Conservation (phyloP, 1,139 yeast genomes). For the Arxiozyma telluris region DNA sequence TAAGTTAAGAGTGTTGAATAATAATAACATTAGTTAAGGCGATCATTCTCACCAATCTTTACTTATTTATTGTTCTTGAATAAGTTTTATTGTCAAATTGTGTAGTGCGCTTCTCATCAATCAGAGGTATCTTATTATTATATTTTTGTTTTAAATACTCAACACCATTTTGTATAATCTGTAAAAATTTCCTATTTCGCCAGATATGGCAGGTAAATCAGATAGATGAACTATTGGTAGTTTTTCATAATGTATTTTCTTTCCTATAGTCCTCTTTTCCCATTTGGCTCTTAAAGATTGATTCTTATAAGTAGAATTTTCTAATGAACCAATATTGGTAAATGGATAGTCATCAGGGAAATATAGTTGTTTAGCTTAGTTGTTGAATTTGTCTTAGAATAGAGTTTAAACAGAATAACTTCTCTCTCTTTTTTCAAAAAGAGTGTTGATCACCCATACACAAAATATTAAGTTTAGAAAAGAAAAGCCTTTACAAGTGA, state of each 20-base stretch:
- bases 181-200: constrained; percentile 52
- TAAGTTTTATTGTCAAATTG: constrained; percentile 30
- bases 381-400: constrained; percentile 70
- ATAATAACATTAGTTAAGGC: no score
- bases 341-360: constrained; percentile 74
- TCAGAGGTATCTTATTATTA: constrained; percentile 5
- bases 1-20: no score
- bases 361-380: constrained; percentile 42
- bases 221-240: constrained; percentile 29
- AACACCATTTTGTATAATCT: constrained; percentile 33
- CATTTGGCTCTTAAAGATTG: constrained; percentile 40
- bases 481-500: no score
- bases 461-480: no score
- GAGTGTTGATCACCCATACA: no score
- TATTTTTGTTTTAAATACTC: constrained; percentile 11
- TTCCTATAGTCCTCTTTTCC: constrained; percentile 51
- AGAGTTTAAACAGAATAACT: no score
- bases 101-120: constrained; percentile 25
- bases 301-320: constrained; percentile 38
- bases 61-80: constrained; percentile 33
- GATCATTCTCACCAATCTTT: no score
- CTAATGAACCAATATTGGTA: constrained; percentile 45
- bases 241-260: constrained; percentile 42
- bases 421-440: no score
- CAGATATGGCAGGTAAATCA: constrained; percentile 28